Evolutionary conservation across 805 yeast species (phyloP), one percentile per base, ranked within the genome.

Genomic region (Kazachstania martiniae): DNA sequence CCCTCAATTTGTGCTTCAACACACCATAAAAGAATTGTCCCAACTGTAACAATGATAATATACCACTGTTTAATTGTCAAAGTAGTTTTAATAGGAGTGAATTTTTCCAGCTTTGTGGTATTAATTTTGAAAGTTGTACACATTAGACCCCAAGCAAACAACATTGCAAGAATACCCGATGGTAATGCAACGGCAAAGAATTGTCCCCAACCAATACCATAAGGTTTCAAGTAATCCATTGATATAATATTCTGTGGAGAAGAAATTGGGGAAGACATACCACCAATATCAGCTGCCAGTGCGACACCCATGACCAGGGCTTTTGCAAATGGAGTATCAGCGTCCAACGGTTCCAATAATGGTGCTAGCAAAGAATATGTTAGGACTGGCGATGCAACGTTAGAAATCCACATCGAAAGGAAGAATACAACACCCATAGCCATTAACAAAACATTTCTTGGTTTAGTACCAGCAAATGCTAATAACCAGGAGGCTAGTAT

Each of bases 211-310:
- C 70, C 61, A 60, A 70, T 48, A 53, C 66, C 58, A 63, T 67
- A 53, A 51, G 86, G 85, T 33, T 66, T 66, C 82, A 89, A 77
- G 48, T 77, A 73, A 43, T 78, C 78, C 56, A 89, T 67, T 1
- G 95, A 95, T 41, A 89, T 78, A 40, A 89, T 81, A 54, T 89
- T 89, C 56, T 89, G 97, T 3, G 97, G 97, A 2, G 95, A 84
- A 1, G 96, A 84, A 47, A 89, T 89, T 7, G 97, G 97, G 10
- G 95, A 84, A 0, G 94, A 78, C 94, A 87, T 85, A 49, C 97
- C 97, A 14, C 94, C 96, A 35, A 89, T 66, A 54, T 89, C 83
- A 15, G 95, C 83, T 3, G 96, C 81, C 32, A 89, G 64, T 0
- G 97, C 96, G 44, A 89, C 81, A 34, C 95, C 96, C 36, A 89